Evolutionary conservation across 345 rosid genomes (phyloP), one percentile per base, ranked within the genome.

Genomic region (Ricinus communis): DNA sequence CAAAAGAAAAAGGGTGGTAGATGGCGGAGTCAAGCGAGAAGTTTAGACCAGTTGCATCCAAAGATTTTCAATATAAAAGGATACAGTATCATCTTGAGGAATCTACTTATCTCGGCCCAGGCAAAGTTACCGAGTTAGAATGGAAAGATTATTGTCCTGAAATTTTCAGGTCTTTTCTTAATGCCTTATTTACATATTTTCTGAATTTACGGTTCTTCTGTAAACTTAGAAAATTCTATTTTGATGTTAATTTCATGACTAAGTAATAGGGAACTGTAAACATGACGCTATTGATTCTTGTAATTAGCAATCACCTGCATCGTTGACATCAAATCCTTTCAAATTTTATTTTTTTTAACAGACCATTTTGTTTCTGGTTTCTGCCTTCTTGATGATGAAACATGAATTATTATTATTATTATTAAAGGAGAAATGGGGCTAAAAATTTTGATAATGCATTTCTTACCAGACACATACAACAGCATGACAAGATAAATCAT

Each of bases 61-160:
- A 72, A 68, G 73, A 79, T 36, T 65, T 82, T 14, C 79, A 76
- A 65, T 54, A 0, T 19, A 82, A 76, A 62, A 43, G 64, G 22
- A 65, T 82, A 30, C 82, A 63, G 43, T 77, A 79, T 77, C 70
- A 85, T 62, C 62, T 62, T 1, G 66, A 55, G 30, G 77, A 75
- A 52, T 53, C 74, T 8, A 62, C 72, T 49, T 70, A 75, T 65
- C 64, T 70, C 50, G 87, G 82, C 1, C 76, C 81, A 0, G 77
- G 79, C 40, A 54, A 71, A 10, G 25, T 76, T 65, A 77, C 83
- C 33, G 81, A 85, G 40, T 81, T 84, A 57, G 81, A 66, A 71
- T 81, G 87, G 84, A 85, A 79, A 14, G 83, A 86, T 78, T 89
- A 87, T 51, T 84, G 79, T 63, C 85, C 95, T 21, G 76, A 74